Percentiles rank a stretch among this genome's conserved stretches.
These are phyloP conservation scores for Fusarium pseudonygamai DNA, from an alignment of 2,329 filamentous ascomycete species.

Conservation along the genomic window DNA sequence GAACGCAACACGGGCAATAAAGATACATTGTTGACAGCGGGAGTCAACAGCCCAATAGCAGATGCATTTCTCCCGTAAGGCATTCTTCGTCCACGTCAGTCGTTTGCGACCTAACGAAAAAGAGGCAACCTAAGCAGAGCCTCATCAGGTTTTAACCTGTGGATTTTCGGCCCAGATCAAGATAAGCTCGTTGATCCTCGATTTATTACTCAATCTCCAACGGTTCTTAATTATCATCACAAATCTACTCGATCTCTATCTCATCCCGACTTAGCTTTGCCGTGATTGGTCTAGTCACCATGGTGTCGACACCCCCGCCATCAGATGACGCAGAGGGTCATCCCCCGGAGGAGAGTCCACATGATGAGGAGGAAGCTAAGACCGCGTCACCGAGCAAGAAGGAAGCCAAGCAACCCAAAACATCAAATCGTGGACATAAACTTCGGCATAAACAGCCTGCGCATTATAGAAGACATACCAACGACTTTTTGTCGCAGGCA, in stretches of 20 bases:
- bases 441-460: neutral
- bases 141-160: conserved; percentile 1
- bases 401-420: neutral
- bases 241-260: neutral
- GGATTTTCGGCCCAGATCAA: neutral
- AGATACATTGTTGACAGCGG: neutral
- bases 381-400: neutral
- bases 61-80: neutral
- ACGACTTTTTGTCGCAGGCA: neutral
- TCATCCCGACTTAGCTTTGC: neutral
- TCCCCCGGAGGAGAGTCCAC: neutral
- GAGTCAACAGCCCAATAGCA: neutral
- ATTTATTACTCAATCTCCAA: neutral
- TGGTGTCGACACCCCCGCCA: conserved; percentile 15
- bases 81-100: conserved; percentile 15
- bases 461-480: neutral
- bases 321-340: neutral
- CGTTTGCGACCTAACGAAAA: neutral
- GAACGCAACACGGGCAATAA: neutral
- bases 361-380: neutral
- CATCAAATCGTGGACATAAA: neutral
- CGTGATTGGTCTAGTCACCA: neutral
- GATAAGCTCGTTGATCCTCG: neutral
- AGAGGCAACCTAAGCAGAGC: conserved; percentile 5
- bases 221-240: neutral